These are phyloP conservation scores for Nicotiana attenuata DNA, from an alignment of 257 asterid species.

Conservation along the genomic window DNA sequence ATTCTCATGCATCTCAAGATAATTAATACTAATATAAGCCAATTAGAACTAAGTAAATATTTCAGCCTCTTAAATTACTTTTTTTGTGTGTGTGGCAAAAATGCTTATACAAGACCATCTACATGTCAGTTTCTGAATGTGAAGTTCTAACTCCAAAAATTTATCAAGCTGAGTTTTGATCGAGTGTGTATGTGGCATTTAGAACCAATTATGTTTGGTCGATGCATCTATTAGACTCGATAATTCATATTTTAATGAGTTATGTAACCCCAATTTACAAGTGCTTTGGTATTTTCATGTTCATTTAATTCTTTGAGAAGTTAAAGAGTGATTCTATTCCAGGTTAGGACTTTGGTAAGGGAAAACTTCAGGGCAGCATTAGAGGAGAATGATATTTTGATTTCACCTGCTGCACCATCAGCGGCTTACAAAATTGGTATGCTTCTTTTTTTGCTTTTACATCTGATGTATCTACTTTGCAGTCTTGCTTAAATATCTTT, in stretches of 20 bases:
- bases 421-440: constrained; percentile 85
- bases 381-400: constrained; percentile 71
- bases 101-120: background rate
- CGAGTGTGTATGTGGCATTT: background rate
- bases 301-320: background rate
- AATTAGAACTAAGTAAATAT: background rate
- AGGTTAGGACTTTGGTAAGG: constrained; percentile 84
- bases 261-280: background rate
- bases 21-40: background rate
- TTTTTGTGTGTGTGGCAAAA: background rate
- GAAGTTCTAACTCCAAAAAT: background rate
- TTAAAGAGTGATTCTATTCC: constrained; percentile 18
- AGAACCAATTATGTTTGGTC: background rate
- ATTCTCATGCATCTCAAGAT: background rate
- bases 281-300: background rate
- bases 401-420: constrained; percentile 96
- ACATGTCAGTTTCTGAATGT: background rate
- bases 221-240: background rate
- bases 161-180: background rate
- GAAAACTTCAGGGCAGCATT: constrained; percentile 76
- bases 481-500: background rate
- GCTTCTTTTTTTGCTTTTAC: constrained; percentile 10
- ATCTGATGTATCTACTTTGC: background rate
- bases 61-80: background rate
- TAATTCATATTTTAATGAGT: background rate